These are phyloP conservation scores for Leptodermis oblonga DNA, from an alignment of 257 asterid species.

Conservation along the genomic window DNA sequence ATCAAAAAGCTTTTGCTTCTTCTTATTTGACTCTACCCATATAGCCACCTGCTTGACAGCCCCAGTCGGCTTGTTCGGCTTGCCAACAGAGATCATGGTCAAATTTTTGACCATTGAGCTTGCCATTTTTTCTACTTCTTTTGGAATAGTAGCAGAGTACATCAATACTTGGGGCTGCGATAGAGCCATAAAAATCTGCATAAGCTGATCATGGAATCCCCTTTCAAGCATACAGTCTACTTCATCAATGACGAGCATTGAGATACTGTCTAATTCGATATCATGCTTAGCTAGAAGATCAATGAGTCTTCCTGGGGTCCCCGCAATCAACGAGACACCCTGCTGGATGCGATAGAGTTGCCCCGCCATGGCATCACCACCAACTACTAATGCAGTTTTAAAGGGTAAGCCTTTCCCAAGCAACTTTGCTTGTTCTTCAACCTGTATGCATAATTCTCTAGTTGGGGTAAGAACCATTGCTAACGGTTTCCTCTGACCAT, in stretches of 20 bases:
- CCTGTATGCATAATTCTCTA: constrained; percentile 88
- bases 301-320: constrained; percentile 87
- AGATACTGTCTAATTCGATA: constrained; percentile 53
- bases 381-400: constrained; percentile 87
- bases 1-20: constrained; percentile 90
- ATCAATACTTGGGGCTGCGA: constrained; percentile 82
- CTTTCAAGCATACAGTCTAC: constrained; percentile 82
- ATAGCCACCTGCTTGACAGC: constrained; percentile 78
- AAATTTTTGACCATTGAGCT: constrained; percentile 57
- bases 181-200: constrained; percentile 70
- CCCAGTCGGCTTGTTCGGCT: constrained; percentile 58
- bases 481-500: constrained; percentile 48
- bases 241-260: constrained; percentile 82
- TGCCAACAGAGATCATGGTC: constrained; percentile 58
- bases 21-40: constrained; percentile 87
- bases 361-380: constrained; percentile 89
- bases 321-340: constrained; percentile 85
- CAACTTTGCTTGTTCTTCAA: constrained; percentile 88
- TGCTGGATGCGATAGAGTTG: constrained; percentile 76
- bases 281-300: constrained; percentile 83
- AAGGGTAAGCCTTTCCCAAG: constrained; percentile 89
- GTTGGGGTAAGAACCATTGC: constrained; percentile 86
- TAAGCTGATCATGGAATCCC: constrained; percentile 87
- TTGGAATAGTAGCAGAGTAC: constrained; percentile 89
- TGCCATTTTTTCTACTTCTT: constrained; percentile 68